Base-by-base conservation (phyloP, 2,329 filamentous ascomycete genomes). In the Xylaria sp. region DNA sequence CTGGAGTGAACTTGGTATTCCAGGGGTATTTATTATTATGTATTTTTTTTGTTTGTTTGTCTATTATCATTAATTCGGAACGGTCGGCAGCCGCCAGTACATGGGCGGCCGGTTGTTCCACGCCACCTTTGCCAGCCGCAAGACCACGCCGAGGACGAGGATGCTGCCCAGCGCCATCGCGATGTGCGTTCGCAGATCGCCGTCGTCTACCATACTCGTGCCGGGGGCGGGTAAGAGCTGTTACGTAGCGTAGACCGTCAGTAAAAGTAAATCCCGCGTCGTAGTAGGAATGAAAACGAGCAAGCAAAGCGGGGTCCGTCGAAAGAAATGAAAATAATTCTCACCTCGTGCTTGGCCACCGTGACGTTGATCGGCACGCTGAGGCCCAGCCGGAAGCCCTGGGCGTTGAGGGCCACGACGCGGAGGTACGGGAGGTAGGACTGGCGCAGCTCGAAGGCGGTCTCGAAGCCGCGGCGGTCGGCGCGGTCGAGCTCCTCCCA, bases 391-490 rank as follows among this genome's bases (percentile, higher is more conserved):
- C 56, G 56, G 8, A 59, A 47, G 4, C 54, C 55, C 16, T 44
- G 18, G 3, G 57, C 43, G 46, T 64, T 56, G 16, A 56, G 45
- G 37, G 60, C 59, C 0, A 60, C 56, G 4, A 57, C 56, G 40
- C 60, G 43, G 22, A 64, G 44, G 20, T 52, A 63, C 17, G 48
- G 48, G 1, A 61, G 57, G 43, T 56, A 60, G 20, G 56, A 53
- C 46, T 74, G 42, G 17, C 44, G 47, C 19, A 62, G 24, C n/a
- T 52, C 45, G 26, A 65, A 59, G 9, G 18, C 48, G 2, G 72
- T 75, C 59, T 76, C 75, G 63, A 76, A 77, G 9, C 71, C 72
- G 2, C 48, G 56, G 54, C 71, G 72, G 7, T 60, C 61, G 21
- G 11, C 50, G 13, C 48, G 38, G 16, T 43, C 49, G 4, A 60